Conservation (phyloP, 306 rosid genomes). For the Leucaena leucocephala region DNA sequence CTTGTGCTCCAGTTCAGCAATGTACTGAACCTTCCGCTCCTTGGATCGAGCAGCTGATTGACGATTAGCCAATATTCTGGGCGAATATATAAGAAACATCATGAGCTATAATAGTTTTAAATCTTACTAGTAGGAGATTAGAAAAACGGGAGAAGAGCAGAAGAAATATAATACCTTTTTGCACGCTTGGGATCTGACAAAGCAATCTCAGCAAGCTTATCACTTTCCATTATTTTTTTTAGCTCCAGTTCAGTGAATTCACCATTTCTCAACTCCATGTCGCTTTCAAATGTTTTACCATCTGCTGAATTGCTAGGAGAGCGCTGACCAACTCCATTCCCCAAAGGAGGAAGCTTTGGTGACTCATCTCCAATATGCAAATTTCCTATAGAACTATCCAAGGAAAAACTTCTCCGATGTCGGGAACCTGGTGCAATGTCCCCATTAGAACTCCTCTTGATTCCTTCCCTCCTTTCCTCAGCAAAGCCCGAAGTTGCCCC, state of each 20-base stretch:
- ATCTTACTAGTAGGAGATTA: background rate
- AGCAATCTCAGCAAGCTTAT: slow-evolving; percentile 81
- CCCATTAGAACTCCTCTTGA: slow-evolving; percentile 66
- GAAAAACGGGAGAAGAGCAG: background rate
- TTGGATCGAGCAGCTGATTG: slow-evolving; percentile 94
- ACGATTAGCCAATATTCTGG: slow-evolving; percentile 91
- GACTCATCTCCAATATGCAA: slow-evolving; percentile 61
- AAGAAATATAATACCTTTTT: slow-evolving; percentile 58
- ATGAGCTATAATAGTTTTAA: background rate
- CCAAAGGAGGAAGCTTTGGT: slow-evolving; percentile 51
- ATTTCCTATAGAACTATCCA: slow-evolving; percentile 77
- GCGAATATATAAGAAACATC: slow-evolving; percentile 13
- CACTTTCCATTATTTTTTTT: slow-evolving; percentile 73
- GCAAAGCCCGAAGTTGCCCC: slow-evolving; percentile 49
- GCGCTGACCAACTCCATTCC: slow-evolving; percentile 47
- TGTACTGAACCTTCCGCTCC: slow-evolving; percentile 74
- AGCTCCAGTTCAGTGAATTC: slow-evolving; percentile 71
- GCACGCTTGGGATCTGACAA: slow-evolving; percentile 87
- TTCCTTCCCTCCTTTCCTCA: slow-evolving; percentile 67
- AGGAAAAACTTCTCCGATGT: slow-evolving; percentile 74
- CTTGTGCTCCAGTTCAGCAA: slow-evolving; percentile 83
- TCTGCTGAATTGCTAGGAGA: slow-evolving; percentile 58
- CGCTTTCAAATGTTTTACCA: slow-evolving; percentile 50
- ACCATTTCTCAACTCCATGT: slow-evolving; percentile 62
- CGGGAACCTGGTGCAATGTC: slow-evolving; percentile 48